These are phyloP conservation scores for Leishmania martiniquensis DNA, from an alignment of 208 protist genomes.

Conservation along the genomic window DNA sequence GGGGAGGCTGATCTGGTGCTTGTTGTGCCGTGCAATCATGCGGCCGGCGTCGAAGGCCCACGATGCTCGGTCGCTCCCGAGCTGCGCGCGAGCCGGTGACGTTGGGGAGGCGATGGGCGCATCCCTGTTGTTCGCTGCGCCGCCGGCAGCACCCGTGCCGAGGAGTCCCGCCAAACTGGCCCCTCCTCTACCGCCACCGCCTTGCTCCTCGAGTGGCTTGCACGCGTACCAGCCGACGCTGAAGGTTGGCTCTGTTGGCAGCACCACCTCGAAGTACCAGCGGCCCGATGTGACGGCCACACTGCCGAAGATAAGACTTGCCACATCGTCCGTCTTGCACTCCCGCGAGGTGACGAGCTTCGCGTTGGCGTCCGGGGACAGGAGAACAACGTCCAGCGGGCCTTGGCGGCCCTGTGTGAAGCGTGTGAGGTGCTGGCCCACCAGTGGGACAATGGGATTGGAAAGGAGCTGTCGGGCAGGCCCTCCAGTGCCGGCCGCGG, in stretches of 20 bases:
- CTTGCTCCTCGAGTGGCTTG: conserved; percentile 32
- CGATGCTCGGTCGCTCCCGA: conserved; percentile 77
- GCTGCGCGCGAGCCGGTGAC: conserved; percentile 9
- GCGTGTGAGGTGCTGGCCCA: conserved; percentile 11
- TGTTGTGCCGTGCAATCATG: conserved; percentile 75
- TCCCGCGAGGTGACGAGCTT: conserved; percentile 25
- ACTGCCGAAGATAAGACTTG: conserved; percentile 63
- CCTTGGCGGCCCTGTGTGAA: conserved; percentile 57
- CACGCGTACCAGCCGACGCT: conserved; percentile 63
- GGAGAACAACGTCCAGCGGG: conserved; percentile 54
- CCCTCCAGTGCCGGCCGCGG: not conserved
- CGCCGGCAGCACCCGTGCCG: not conserved
- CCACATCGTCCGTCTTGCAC: conserved; percentile 50
- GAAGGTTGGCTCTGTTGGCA: conserved; percentile 42
- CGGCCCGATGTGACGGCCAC: conserved; percentile 71
- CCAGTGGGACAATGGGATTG: conserved; percentile 13
- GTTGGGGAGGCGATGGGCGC: conserved; percentile 8
- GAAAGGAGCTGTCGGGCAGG: conserved; percentile 2
- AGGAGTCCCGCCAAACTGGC: not conserved
- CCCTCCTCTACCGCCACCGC: conserved; percentile 4
- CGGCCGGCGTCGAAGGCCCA: conserved; percentile 85
- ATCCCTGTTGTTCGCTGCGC: not conserved
- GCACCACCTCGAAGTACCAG: conserved; percentile 91
- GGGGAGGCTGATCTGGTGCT: conserved; percentile 57
- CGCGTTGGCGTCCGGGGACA: conserved; percentile 41